Conservation (phyloP, 306 rosid species). For the Cyclanthera cordifolia region DNA sequence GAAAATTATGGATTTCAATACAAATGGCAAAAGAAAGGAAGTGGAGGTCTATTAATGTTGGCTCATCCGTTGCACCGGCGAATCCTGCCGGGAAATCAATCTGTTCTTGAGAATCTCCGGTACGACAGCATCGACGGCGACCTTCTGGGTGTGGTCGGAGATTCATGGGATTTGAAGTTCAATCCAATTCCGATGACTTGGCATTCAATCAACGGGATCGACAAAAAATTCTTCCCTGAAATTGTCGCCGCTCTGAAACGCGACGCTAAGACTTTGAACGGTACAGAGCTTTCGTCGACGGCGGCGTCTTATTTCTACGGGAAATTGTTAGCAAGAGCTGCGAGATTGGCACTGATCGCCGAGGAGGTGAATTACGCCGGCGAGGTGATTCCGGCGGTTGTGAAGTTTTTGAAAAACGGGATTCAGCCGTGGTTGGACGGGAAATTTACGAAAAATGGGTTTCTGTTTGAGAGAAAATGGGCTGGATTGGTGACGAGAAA, state of each 20-base stretch:
- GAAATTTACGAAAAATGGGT: slow-evolving; percentile 60
- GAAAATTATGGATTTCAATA: slow-evolving; percentile 48
- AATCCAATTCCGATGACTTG: slow-evolving; percentile 54
- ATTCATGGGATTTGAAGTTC: slow-evolving; percentile 48
- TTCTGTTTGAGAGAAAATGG: slow-evolving; percentile 60
- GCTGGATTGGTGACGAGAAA: slow-evolving; percentile 58
- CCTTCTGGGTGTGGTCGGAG: slow-evolving; percentile 73
- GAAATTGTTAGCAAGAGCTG: slow-evolving; percentile 71
- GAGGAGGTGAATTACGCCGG: slow-evolving; percentile 42
- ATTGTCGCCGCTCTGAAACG: slow-evolving; percentile 36
- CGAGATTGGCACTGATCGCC: slow-evolving; percentile 74
- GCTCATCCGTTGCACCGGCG: slow-evolving; percentile 75
- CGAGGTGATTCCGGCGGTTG: slow-evolving; percentile 42
- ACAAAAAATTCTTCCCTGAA: slow-evolving; percentile 28
- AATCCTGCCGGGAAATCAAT: slow-evolving; percentile 29
- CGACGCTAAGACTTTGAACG: slow-evolving; percentile 40
- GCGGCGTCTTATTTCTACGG: slow-evolving; percentile 50
- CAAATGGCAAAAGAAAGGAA: slow-evolving; percentile 65
- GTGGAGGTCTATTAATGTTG: slow-evolving; percentile 54
- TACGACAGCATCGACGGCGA: slow-evolving; percentile 77
- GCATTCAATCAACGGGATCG: slow-evolving; percentile 59
- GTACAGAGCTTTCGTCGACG: slow-evolving; percentile 20
- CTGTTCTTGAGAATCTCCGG: slow-evolving; percentile 38
- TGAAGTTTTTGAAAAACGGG: slow-evolving; percentile 40
- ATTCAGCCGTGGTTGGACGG: slow-evolving; percentile 86